Base-by-base conservation (phyloP, 768 basidiomycete species). In the Tulasnella sp. region DNA sequence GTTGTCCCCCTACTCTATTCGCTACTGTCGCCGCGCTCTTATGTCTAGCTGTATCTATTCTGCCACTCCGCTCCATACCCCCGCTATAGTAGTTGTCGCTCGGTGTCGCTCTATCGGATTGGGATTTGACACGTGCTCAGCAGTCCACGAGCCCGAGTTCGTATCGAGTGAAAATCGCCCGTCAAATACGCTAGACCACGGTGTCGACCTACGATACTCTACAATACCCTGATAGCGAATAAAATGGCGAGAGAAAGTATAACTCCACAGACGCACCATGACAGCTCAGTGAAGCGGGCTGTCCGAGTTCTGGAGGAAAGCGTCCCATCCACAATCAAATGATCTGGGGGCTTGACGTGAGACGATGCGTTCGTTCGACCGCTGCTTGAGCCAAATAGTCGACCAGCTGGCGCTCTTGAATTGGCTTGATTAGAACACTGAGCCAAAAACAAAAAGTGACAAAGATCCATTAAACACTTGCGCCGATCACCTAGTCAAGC, bases 401-500 rank as follows among this genome's bases (percentile, higher is more conserved):
- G 58, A 72, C 73, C 20, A 83, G 82, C 75, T 79, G 81, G 44
- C 76, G 83, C 81, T 81, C 80, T 72, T 41, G n/a, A 12, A 81
- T 80, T 5, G 80, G 80, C 54, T 81, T 81, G 14, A 69, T 81
- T 18, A 81, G 80, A 31, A 81, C 80, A 31, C 81, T 81, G 4
- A 74, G 1, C 16, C 18, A 37, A 79, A 20, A 34, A 78, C 54
- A n/a, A 40, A 50, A 42, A 24, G 44, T 16, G 20, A 20, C 14
- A 77, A n/a, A n/a, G 16, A 20, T 18, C 22, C 12, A 50, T 81
- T 58, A 24, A 2, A 28, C n/a, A 44, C 37, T 7, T 58, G 12
- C 44, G 9, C n/a, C 12, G n/a, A n/a, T n/a, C 20, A 77, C 22
- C 54, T n/a, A 8, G 14, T 77, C 9, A 8, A 77, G 8, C 46